These are phyloP conservation scores for Isabelozyma rhagii DNA, from an alignment of 805 yeast genomes.

Conservation along the genomic window DNA sequence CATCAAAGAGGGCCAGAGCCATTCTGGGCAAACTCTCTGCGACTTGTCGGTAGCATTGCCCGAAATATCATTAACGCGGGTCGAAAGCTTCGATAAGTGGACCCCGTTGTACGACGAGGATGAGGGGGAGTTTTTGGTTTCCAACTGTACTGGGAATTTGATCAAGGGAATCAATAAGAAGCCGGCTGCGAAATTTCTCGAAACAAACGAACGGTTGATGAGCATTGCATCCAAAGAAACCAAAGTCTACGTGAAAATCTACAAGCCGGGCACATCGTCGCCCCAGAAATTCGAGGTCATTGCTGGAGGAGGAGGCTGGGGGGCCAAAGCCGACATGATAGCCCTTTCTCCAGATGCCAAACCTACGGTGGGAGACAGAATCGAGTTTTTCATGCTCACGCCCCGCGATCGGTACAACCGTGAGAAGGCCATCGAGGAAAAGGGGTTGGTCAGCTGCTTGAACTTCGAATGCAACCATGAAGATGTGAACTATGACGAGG, in stretches of 20 bases:
- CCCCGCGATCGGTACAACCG: slow-evolving; percentile 25
- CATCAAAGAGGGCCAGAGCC: slow-evolving; percentile 3
- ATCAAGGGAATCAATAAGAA: slow-evolving; percentile 51
- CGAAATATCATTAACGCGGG: not conserved
- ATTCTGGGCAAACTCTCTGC: slow-evolving; percentile 28
- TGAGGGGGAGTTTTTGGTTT: slow-evolving; percentile 27
- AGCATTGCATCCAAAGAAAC: slow-evolving; percentile 40
- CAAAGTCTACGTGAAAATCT: slow-evolving; percentile 35
- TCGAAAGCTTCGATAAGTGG: slow-evolving; percentile 26
- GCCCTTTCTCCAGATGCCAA: slow-evolving; percentile 60
- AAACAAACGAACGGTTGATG: slow-evolving; percentile 40
- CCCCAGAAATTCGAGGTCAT: slow-evolving; percentile 47
- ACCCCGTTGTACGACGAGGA: slow-evolving; percentile 22
- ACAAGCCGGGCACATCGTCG: slow-evolving; percentile 4
- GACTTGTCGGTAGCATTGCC: slow-evolving; percentile 24
- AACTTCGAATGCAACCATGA: slow-evolving; percentile 31
- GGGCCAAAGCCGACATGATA: slow-evolving; percentile 62
- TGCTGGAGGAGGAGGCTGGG: slow-evolving; percentile 81
- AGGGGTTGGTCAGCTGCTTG: not conserved
- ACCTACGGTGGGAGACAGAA: slow-evolving; percentile 40
- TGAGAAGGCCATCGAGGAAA: not conserved
- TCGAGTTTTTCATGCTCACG: slow-evolving; percentile 45
- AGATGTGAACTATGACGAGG: slow-evolving; percentile 18
- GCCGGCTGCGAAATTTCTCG: slow-evolving; percentile 58
- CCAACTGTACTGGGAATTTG: slow-evolving; percentile 55